Evolutionary conservation across 2,329 filamentous ascomycete genomes (phyloP).

Genomic region (Nemania bipapillata): DNA sequence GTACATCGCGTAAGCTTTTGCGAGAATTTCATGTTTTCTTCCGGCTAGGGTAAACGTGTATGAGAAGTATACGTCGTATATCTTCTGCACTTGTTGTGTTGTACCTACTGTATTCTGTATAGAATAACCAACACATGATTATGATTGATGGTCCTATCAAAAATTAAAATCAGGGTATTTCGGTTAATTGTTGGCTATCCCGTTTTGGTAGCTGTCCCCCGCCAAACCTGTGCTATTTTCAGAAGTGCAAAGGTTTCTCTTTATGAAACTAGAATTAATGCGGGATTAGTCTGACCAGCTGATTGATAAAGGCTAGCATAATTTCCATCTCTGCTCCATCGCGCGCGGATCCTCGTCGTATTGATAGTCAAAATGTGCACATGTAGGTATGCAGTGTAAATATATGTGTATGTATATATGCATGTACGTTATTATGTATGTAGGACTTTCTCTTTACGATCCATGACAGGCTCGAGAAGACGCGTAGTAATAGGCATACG

Average conservation of each 20-base stretch:
- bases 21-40: not conserved
- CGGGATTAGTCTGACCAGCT: slow-evolving; percentile 23
- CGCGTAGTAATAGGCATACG: slow-evolving; percentile 6
- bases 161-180: slow-evolving; percentile 34
- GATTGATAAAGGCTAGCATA: not conserved
- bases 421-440: too few relatives aligned
- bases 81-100: too few relatives aligned
- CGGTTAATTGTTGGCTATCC: slow-evolving; percentile 28
- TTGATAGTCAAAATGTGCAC: too few relatives aligned
- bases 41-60: not conserved
- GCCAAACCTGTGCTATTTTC: slow-evolving; percentile 30
- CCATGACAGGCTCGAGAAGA: slow-evolving; percentile 2
- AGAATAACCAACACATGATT: too few relatives aligned
- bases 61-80: not conserved
- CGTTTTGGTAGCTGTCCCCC: slow-evolving; percentile 13
- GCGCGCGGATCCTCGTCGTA: slow-evolving; percentile 1
- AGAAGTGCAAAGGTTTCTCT: slow-evolving; percentile 16
- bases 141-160: not conserved
- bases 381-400: not conserved
- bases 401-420: not conserved
- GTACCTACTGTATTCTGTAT: too few relatives aligned
- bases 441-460: slow-evolving; percentile 2
- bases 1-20: not conserved
- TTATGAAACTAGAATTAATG: slow-evolving; percentile 7
- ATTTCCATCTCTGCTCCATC: not conserved